Evolutionary conservation across 2,329 filamentous ascomycete species (phyloP).

Genomic region (Beauveria pseudobassiana): DNA sequence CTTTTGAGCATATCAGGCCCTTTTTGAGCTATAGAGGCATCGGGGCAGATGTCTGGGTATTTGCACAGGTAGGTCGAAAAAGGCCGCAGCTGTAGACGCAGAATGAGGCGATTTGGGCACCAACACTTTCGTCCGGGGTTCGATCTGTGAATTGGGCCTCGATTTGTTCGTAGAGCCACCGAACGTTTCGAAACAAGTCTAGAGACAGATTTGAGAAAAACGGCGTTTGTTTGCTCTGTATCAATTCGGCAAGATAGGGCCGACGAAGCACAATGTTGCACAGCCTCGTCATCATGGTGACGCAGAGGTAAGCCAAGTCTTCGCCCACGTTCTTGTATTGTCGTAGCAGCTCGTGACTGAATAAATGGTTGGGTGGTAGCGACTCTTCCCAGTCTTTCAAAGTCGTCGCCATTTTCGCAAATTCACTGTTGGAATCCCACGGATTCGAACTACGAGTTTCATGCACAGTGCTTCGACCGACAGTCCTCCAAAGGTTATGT

Average conservation of each 20-base stretch:
- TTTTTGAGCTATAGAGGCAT: slow-evolving; percentile 29
- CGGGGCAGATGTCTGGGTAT: slow-evolving; percentile 39
- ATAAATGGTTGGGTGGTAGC: slow-evolving; percentile 40
- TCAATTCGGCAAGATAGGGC: slow-evolving; percentile 44
- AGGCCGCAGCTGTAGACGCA: slow-evolving; percentile 49
- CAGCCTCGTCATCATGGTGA: slow-evolving; percentile 47
- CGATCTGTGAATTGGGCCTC: slow-evolving; percentile 42
- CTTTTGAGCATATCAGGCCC: slow-evolving; percentile 40
- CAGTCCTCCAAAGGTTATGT: slow-evolving; percentile 46
- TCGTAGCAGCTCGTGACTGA: slow-evolving; percentile 34
- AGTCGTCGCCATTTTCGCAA: slow-evolving; percentile 33
- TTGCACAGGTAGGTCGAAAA: slow-evolving; percentile 43
- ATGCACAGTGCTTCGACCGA: slow-evolving; percentile 40
- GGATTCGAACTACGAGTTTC: slow-evolving; percentile 36
- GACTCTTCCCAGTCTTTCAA: slow-evolving; percentile 41
- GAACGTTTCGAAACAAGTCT: slow-evolving; percentile 43
- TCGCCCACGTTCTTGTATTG: slow-evolving; percentile 40
- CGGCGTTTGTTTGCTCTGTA: slow-evolving; percentile 31
- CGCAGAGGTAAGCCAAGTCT: slow-evolving; percentile 46
- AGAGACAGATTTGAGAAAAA: slow-evolving; percentile 38
- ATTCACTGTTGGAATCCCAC: slow-evolving; percentile 42
- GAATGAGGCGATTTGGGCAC: slow-evolving; percentile 48
- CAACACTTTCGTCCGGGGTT: slow-evolving; percentile 39
- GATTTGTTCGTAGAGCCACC: slow-evolving; percentile 40
- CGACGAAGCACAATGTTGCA: slow-evolving; percentile 50